Evolutionary conservation across 129 eudicot species (phyloP), one percentile per base, ranked within the genome.

Genomic region (Escallonia rubra): DNA sequence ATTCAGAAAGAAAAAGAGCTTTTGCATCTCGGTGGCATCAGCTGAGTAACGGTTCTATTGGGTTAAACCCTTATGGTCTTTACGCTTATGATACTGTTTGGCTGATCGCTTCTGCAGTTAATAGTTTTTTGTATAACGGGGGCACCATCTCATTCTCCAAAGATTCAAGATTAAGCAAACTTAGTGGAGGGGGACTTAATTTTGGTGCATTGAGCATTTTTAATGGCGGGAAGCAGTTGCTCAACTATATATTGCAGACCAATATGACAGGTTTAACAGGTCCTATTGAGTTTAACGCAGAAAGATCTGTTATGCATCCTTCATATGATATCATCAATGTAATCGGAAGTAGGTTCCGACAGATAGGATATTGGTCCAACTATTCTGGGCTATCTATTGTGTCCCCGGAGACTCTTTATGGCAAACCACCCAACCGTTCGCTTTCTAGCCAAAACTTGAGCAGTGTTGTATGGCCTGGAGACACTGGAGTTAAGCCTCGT

Each of bases 31-130:
- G 48, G 45, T 72, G 76, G 77, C 54, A 52, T 7, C 44, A 72
- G 13, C 2, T 12, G 48, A 38, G 12, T 10, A 48, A 40, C 59
- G 62, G 39, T 9, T 15, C 61, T 5, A 39, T 71, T 50, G 76
- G 76, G 13, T 46, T 63, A 65, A 72, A 72, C 42, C 8, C 65
- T 1, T 63, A 53, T 43, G 77, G 65, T 13, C 77, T 72, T 12
- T 72, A 53, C n/a, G 77, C 77, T 4, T 72, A 72, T 63, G 77
- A 72, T 38, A 42, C 77, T 9, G 70, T 72, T 63, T 72, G 77
- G 77, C 9, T 72, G 38, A 64, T 72, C 52, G 77, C 70, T 3
- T 64, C 14, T 72, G 77, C 77, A 7, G 6, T 72, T 6, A 43
- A 72, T 63, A 65, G 34, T 41, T 72, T 52, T n/a, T 45, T 72